Base-by-base conservation (phyloP, 768 basidiomycete species). In the Xerocomellus intermedius region DNA sequence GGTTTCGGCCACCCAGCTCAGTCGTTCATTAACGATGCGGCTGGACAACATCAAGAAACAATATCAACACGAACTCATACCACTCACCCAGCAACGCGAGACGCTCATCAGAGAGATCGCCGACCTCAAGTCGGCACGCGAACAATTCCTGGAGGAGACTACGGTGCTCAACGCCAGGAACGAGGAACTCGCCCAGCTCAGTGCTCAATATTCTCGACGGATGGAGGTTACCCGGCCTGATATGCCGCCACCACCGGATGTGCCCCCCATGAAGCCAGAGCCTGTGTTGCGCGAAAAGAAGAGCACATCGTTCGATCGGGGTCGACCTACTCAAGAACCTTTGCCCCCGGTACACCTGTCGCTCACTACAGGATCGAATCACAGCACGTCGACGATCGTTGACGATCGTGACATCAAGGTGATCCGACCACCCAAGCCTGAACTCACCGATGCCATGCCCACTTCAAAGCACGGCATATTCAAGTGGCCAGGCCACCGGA, bases 71-170 rank as follows among this genome's bases (percentile, higher is more conserved):
- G 96, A 98, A 58, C 84, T 99, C 30, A 75, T 91, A 39, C 89
- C 91, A 0, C 82, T 99, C 52, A 89, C 82, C 3, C 82, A 86
- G 51, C 84, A 97, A 71, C 87, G 88, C 22, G 93, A 97, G 63
- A 77, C 78, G 2, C 75, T 98, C 28, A 69, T 77, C 21, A 79
- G 92, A 43, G 96, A 98, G 72, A 85, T 98, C 52, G 75, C 79
- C 3, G 95, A 98, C 63, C 85, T 99, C 46, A 86, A 85, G 66
- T 87, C 89, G 16, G 84, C 89, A 1, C 84, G 92, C 32, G 94
- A 97, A 60, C 81, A 87, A 39, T 89, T 90, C 72, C 74, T 95
- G 38, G 95, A 96, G 65, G 97, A 99, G 74, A 91, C 94, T 1
- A 88, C 93, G 0, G 86, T 87, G 21, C 80, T 99, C 47, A 93